These are phyloP conservation scores for Grosmannia serpens DNA, from an alignment of 2,329 filamentous ascomycete species.

Conservation along the genomic window DNA sequence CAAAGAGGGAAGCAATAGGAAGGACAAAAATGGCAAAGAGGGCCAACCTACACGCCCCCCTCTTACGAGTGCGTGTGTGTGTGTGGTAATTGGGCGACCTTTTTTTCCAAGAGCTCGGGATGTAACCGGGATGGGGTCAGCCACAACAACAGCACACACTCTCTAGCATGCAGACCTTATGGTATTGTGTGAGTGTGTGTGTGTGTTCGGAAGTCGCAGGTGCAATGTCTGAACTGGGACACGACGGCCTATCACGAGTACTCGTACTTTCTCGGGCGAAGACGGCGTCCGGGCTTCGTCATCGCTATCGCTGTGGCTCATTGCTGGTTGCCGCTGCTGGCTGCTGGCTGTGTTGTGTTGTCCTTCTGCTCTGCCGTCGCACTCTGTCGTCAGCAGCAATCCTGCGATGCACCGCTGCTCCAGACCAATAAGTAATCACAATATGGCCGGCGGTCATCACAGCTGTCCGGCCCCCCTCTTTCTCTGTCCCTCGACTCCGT, in stretches of 20 bases:
- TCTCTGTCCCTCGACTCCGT: not conserved
- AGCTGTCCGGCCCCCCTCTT: not conserved
- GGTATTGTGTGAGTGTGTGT: not conserved
- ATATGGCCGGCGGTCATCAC: not conserved
- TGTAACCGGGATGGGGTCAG: not conserved
- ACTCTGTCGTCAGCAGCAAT: not conserved
- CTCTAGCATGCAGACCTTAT: too few species aligned
- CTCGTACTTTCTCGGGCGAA: not conserved
- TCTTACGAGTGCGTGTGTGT: too few species aligned
- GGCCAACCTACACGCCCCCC: not conserved
- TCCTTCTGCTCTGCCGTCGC: not conserved
- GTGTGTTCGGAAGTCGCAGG: not conserved
- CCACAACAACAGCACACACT: not conserved
- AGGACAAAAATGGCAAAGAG: too few species aligned
- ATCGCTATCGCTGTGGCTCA: not conserved
- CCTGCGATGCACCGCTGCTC: not conserved
- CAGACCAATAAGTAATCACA: not conserved
- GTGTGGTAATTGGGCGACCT: not conserved
- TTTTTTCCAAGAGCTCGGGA: not conserved
- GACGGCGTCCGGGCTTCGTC: not conserved
- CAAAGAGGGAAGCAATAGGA: not conserved
- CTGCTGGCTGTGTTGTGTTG: not conserved
- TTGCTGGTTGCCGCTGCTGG: not conserved
- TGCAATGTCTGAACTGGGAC: not conserved
- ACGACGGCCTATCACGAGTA: not conserved